These are phyloP conservation scores for Gracilaria gracilis DNA, from an alignment of 23 red algal species.

Conservation along the genomic window DNA sequence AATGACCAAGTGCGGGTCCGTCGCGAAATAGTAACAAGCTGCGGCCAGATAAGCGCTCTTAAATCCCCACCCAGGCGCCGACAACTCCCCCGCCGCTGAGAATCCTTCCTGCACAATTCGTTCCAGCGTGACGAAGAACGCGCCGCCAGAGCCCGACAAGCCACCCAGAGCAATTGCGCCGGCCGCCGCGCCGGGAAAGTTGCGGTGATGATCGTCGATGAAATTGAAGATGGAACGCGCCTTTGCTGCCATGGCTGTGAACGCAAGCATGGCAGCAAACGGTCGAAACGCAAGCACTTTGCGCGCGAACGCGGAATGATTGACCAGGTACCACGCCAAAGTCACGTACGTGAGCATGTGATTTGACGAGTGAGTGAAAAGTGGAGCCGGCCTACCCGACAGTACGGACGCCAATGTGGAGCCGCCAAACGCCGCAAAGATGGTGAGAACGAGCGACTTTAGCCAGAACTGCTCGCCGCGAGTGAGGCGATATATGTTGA, in stretches of 20 bases:
- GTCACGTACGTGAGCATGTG: conserved; percentile 56
- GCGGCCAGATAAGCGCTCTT: conserved; percentile 81
- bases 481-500: conserved; percentile 63
- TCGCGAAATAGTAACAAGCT: conserved; percentile 67
- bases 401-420: conserved; percentile 73
- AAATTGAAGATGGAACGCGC: conserved; percentile 73
- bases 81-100: conserved; percentile 57
- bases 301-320: conserved; percentile 22
- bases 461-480: conserved; percentile 74
- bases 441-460: conserved; percentile 77
- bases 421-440: conserved; percentile 85
- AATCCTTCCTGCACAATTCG: conserved; percentile 63
- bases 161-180: conserved; percentile 78
- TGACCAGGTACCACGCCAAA: conserved; percentile 67
- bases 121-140: conserved; percentile 75
- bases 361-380: conserved; percentile 74
- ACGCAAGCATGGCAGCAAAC: conserved; percentile 57
- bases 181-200: conserved; percentile 35
- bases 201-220: conserved; percentile 61
- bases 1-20: conserved; percentile 48
- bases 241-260: conserved; percentile 79
- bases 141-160: conserved; percentile 74
- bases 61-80: conserved; percentile 74
- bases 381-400: conserved; percentile 59
- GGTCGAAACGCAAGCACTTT: conserved; percentile 48